phyloP scores from a whole-genome alignment of 2,329 filamentous ascomycete genomes.

The Fusarium humuli region DNA sequence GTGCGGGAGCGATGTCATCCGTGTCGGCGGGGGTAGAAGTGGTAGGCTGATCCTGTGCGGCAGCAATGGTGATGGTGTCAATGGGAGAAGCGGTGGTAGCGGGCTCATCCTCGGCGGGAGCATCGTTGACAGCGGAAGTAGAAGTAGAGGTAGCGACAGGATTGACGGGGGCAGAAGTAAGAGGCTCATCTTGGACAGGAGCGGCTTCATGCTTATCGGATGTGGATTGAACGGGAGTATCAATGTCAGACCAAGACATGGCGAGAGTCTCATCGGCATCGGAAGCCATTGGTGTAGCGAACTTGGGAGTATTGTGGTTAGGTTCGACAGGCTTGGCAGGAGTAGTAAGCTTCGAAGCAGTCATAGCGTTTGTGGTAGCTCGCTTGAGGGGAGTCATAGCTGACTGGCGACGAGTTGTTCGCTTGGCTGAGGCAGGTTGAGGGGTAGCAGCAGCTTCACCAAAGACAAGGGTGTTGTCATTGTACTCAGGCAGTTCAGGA shows the following conservation, averaged over 20 bases:
- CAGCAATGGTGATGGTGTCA: background rate
- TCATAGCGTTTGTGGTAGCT: background rate
- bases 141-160: background rate
- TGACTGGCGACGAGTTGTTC: constrained; percentile 10
- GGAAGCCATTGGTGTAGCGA: background rate
- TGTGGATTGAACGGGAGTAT: background rate
- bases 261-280: background rate
- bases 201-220: background rate
- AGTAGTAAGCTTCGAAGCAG: background rate
- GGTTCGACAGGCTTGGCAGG: background rate
- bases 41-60: background rate
- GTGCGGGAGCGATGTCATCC: background rate
- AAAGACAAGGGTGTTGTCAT: constrained; percentile 23
- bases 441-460: background rate
- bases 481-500: constrained; percentile 15
- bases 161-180: background rate
- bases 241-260: constrained; percentile 1
- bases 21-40: background rate
- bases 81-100: background rate
- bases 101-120: background rate
- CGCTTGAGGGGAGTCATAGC: constrained; percentile 7
- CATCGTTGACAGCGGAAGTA: constrained; percentile 29
- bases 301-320: background rate
- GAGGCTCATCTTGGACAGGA: constrained; percentile 10
- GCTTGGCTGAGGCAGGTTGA: background rate